Percentiles rank a stretch among this genome's conserved stretches.
These are phyloP conservation scores for Hypomontagnella monticulosa DNA, from an alignment of 495 filamentous ascomycete species.

Conservation along the genomic window DNA sequence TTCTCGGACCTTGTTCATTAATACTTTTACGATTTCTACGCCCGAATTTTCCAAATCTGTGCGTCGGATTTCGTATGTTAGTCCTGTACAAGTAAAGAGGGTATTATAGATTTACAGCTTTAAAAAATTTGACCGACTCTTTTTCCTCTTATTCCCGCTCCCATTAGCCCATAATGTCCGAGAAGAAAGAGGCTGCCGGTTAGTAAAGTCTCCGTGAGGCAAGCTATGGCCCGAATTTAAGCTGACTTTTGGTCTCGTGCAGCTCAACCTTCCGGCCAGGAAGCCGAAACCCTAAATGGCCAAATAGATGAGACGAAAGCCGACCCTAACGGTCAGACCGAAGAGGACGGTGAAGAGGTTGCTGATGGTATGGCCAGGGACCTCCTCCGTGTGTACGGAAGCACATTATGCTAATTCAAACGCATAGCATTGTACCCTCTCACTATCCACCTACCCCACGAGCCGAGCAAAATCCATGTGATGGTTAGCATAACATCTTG, in stretches of 20 bases:
- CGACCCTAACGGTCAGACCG: slow-evolving; percentile 41
- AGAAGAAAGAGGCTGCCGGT: slow-evolving; percentile 41
- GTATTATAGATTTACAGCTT: slow-evolving; percentile 33
- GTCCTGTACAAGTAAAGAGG: slow-evolving; percentile 36
- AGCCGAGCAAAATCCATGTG: slow-evolving; percentile 79
- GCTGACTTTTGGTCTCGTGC: slow-evolving; percentile 17
- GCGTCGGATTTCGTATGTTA: slow-evolving; percentile 36
- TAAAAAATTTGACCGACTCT: slow-evolving; percentile 12
- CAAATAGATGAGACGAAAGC: slow-evolving; percentile 37
- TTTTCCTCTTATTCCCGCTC: slow-evolving; percentile 22
- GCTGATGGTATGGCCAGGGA: slow-evolving; percentile 33
- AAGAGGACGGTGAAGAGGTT: slow-evolving; percentile 43
- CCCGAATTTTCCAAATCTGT: slow-evolving; percentile 32
- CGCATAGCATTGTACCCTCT: slow-evolving; percentile 72
- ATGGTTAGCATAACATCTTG: slow-evolving; percentile 66
- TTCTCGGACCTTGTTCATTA: slow-evolving; percentile 37
- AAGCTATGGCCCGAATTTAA: slow-evolving; percentile 5
- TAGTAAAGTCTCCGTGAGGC: slow-evolving; percentile 7
- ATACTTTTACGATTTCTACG: slow-evolving; percentile 37
- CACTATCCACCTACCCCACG: slow-evolving; percentile 83
- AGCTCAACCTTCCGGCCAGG: slow-evolving; percentile 38
- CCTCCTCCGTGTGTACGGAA: not conserved
- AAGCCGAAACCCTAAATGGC: slow-evolving; percentile 35
- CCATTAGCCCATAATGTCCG: slow-evolving; percentile 37
- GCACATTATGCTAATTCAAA: slow-evolving; percentile 25